Conservation (phyloP, 441 rosid genomes). For the Syzygium syzygioides region DNA sequence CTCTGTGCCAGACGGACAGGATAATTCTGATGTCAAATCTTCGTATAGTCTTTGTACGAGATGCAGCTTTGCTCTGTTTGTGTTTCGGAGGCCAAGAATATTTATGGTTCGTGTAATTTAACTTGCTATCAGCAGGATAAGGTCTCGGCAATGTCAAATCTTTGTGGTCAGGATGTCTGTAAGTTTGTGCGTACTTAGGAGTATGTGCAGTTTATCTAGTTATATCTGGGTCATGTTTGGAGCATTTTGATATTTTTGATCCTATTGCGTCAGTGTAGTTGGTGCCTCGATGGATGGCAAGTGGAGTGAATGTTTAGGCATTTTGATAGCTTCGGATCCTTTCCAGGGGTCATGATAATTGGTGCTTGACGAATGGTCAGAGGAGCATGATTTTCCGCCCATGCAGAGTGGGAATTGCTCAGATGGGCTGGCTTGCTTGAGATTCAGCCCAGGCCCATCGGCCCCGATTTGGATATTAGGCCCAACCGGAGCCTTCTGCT, state of each 20-base stretch:
- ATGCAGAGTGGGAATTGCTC: not conserved
- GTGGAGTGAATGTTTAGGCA: not conserved
- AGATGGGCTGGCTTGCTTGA: not conserved
- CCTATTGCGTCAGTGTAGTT: not conserved
- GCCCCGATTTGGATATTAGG: not conserved
- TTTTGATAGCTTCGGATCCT: not conserved
- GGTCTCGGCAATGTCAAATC: not conserved
- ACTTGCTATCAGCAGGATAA: not conserved
- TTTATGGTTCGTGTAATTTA: not conserved
- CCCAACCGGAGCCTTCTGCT: rapidly evolving
- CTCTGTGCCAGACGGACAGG: not conserved
- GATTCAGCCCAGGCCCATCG: not conserved
- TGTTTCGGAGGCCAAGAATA: not conserved
- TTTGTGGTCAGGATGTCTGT: not conserved
- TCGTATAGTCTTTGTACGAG: not conserved
- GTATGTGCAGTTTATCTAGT: not conserved
- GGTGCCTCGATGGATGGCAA: not conserved
- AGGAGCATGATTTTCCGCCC: not conserved
- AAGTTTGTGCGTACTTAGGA: not conserved
- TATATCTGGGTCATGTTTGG: not conserved
- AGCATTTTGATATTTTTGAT: not conserved
- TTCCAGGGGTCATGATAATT: not conserved
- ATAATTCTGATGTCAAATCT: not conserved
- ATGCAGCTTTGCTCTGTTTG: not conserved
- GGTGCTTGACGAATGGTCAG: not conserved